A percentile compares a stretch with the other conserved stretches of the same genome.
phyloP scores from a whole-genome alignment of 306 rosid species.

The Fragaria ananassa region DNA sequence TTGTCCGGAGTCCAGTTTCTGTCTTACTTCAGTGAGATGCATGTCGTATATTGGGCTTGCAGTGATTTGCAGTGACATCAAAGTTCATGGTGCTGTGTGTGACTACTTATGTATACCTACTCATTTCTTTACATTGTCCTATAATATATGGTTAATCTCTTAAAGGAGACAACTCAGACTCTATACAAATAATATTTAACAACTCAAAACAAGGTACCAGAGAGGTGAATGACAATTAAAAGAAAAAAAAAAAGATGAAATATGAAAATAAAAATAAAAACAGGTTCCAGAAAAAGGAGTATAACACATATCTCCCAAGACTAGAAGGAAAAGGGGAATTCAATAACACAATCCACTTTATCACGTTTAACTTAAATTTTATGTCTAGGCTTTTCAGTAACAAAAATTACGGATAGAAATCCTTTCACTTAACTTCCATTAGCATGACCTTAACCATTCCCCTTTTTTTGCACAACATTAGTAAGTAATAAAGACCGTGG shows the following conservation, averaged over 20 bases:
- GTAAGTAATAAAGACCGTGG: neutral
- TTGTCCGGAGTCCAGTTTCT: constrained; percentile 53
- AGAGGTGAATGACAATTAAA: neutral
- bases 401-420: neutral
- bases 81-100: constrained; percentile 2
- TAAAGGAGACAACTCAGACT: constrained; percentile 3
- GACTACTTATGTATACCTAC: neutral
- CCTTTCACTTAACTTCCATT: neutral
- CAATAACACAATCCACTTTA: neutral
- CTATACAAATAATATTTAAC: neutral
- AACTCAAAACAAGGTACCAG: neutral
- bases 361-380: neutral
- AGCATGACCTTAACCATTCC: neutral
- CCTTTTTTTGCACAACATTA: neutral
- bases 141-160: neutral
- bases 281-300: neutral
- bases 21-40: constrained; percentile 31
- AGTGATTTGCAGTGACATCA: constrained; percentile 25
- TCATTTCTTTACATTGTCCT: neutral
- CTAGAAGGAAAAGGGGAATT: neutral
- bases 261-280: neutral
- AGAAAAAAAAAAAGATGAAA: neutral
- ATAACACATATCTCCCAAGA: neutral
- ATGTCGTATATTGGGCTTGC: constrained; percentile 7
- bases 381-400: neutral